Base-by-base conservation (phyloP, 176 grass and related monocot genomes). In the Carex myosuroides region DNA sequence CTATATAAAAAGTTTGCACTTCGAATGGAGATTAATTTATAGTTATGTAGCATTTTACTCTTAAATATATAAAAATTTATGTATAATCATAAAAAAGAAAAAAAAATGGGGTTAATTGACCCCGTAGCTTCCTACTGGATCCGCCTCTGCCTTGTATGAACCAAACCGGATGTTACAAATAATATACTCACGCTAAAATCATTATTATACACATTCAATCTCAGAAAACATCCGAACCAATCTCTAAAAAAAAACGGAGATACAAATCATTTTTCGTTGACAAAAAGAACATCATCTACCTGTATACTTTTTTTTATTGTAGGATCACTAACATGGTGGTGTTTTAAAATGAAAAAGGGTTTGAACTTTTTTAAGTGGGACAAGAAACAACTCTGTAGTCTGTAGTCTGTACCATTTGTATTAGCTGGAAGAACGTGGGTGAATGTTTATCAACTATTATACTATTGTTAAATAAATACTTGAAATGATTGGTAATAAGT, bases 341-440 rank as follows among this genome's bases (percentile, higher is more conserved):
- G 4, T 3, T 39, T 37, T 39, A 7, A 69, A 68, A 6, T 1
- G 3, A 42, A 18, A 42, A 41, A 70, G 13, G 4, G 2, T 71
- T 20, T 71, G 2, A 20, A 18, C 0, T 10, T 4, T 10, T 72
- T 24, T 10, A 13, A 22, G 35, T 81, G 79, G 79, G 56, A 59
- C 56, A 81, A 5, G 56, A 64, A 64, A 54, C 56, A 42, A 81
- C 32, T 46, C 39, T 48, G 58, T 18, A 81, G 8, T 16, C 24
- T 18, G 9, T 79, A 64, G 8, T 16, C 24, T 18, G 9, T 79
- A 64, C 30, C 60, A 63, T 64, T 79, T 81, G 55, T 41, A 63
- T 64, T 59, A 81, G 79, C 79, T 81, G 79, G 79, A 81, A 81
- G 59, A 81, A 81, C 79, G 60, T 81, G 79, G 59, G 21, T 14